A percentile compares a stretch with the other conserved stretches of the same genome.
phyloP scores from a whole-genome alignment of 2,329 filamentous ascomycete genomes.

The Chrysoporthe deuterocubensis region DNA sequence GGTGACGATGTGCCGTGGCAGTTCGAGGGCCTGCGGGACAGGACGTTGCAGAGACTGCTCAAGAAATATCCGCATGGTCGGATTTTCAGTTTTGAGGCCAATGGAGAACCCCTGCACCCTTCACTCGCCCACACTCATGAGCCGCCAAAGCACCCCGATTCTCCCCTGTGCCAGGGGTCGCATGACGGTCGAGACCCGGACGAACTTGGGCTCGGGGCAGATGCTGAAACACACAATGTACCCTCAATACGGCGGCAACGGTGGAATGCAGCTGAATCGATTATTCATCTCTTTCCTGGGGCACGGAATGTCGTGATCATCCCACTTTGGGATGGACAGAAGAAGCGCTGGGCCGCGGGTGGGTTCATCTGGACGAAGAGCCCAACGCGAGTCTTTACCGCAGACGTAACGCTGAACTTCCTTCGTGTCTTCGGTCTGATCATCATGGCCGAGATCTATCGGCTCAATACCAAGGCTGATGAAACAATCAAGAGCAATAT shows the following conservation, averaged over 20 bases:
- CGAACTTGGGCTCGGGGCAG: not conserved
- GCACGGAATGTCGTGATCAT: slow-evolving; percentile 52
- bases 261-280: slow-evolving; percentile 36
- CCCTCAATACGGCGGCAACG: slow-evolving; percentile 24
- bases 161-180: slow-evolving; percentile 10
- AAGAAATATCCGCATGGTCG: slow-evolving; percentile 50
- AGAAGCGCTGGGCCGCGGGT: slow-evolving; percentile 53
- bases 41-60: slow-evolving; percentile 46
- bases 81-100: slow-evolving; percentile 49
- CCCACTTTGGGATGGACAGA: slow-evolving; percentile 47
- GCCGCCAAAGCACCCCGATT: slow-evolving; percentile 1
- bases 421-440: slow-evolving; percentile 56
- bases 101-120: slow-evolving; percentile 35
- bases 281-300: slow-evolving; percentile 45
- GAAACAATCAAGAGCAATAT: slow-evolving; percentile 60
- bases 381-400: slow-evolving; percentile 48
- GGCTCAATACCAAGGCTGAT: slow-evolving; percentile 43
- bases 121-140: slow-evolving; percentile 34
- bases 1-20: slow-evolving; percentile 30
- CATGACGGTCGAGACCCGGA: slow-evolving; percentile 12
- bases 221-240: slow-evolving; percentile 3
- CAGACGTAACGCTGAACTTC: slow-evolving; percentile 54
- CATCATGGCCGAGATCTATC: slow-evolving; percentile 60
- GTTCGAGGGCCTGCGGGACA: slow-evolving; percentile 40
- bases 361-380: slow-evolving; percentile 54